These are phyloP conservation scores for Chlorella ohadii DNA, from an alignment of 139 green algal genomes.

Conservation along the genomic window DNA sequence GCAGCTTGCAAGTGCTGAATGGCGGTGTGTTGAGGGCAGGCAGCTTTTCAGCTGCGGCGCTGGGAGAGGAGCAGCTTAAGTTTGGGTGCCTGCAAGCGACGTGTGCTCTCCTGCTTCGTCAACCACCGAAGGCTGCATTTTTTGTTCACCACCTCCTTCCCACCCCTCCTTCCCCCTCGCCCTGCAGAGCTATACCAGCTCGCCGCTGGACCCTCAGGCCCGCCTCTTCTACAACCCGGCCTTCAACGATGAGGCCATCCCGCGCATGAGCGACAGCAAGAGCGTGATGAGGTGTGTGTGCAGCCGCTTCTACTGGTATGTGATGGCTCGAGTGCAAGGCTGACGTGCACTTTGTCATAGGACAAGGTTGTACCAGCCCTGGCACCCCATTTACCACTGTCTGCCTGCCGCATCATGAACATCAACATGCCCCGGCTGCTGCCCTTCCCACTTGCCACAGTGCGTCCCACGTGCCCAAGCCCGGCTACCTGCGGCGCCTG, in stretches of 20 bases:
- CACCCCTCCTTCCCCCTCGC: background rate
- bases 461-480: background rate
- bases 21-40: no score
- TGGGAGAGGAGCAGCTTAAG: no score
- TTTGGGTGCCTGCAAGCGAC: no score
- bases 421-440: no score
- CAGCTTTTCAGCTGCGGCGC: no score
- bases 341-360: no score
- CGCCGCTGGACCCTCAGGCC: conserved; percentile 30
- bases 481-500: background rate
- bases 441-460: background rate
- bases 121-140: background rate
- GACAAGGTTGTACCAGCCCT: no score
- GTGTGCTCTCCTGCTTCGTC: background rate
- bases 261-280: background rate
- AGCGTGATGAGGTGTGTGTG: conserved; percentile 16
- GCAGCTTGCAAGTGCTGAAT: no score
- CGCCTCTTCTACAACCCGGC: conserved; percentile 48
- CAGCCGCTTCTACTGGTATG: no score
- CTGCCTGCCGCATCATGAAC: no score
- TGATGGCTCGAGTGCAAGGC: no score
- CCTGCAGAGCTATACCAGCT: conserved; percentile 14
- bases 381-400: no score
- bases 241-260: conserved; percentile 13
- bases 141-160: background rate